Base-by-base conservation (phyloP, 1,284 basidiomycete genomes). In the Ceratobasidium sp. region DNA sequence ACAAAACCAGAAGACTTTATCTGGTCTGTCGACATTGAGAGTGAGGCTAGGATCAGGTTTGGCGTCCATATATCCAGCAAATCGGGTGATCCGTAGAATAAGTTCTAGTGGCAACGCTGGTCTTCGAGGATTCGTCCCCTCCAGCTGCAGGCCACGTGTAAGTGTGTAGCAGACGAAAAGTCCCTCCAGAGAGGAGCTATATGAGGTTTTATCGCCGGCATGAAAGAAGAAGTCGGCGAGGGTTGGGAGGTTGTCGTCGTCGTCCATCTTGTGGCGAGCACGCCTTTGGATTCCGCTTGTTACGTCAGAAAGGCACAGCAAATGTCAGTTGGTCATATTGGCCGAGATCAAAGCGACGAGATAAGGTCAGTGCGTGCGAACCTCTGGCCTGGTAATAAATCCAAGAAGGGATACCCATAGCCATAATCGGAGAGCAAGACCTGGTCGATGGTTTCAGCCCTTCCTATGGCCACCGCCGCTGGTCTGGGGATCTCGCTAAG, bases 401-500 rank as follows among this genome's bases (percentile, higher is more conserved):
- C 8, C 4, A 3, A n/a, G n/a, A n/a, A n/a, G n/a, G n/a, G n/a
- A n/a, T n/a, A n/a, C n/a, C n/a, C n/a, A n/a, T n/a, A n/a, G n/a
- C n/a, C n/a, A n/a, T n/a, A n/a, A n/a, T n/a, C n/a, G n/a, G n/a
- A n/a, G n/a, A n/a, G n/a, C n/a, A n/a, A n/a, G n/a, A n/a, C n/a
- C n/a, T n/a, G n/a, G n/a, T n/a, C n/a, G n/a, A n/a, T n/a, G n/a
- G n/a, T n/a, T n/a, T n/a, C n/a, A 13, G 2, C n/a, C n/a, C n/a
- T n/a, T n/a, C n/a, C n/a, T n/a, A n/a, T n/a, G n/a, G n/a, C n/a
- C n/a, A n/a, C n/a, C n/a, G n/a, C n/a, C n/a, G n/a, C n/a, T n/a
- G n/a, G n/a, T n/a, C n/a, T n/a, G n/a, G 8, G 7, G 80, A 90
- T 88, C 0, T 83, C 91, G 13, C 82, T 88, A 83, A 87, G 74